phyloP scores from a whole-genome alignment of 768 basidiomycete genomes.

The Gloeopeniophorella convolvens region DNA sequence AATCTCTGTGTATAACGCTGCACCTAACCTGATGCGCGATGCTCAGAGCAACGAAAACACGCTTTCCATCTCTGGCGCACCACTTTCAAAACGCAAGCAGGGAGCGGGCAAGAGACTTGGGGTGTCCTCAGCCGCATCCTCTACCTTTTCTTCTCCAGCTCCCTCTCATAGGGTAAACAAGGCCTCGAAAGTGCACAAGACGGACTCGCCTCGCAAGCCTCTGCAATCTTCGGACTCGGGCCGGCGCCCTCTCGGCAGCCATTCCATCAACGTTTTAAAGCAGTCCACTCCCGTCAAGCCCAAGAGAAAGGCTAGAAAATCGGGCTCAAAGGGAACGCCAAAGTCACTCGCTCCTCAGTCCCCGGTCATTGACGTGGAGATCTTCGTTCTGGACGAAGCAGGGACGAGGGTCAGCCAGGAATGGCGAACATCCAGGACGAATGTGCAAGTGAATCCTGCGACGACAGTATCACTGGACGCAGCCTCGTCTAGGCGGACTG shows the following conservation, averaged over 20 bases:
- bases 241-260: slow-evolving; percentile 38
- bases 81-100: neutral
- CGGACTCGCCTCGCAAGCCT: neutral
- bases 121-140: neutral
- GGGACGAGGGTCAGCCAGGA: slow-evolving; percentile 58
- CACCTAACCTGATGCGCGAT: neutral
- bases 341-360: slow-evolving; percentile 31
- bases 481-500: slow-evolving; percentile 4
- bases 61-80: neutral
- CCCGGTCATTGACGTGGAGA: slow-evolving; percentile 57
- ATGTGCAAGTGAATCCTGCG: slow-evolving; percentile 32
- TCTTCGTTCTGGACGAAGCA: slow-evolving; percentile 54
- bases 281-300: slow-evolving; percentile 27
- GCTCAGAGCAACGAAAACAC: neutral
- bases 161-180: slow-evolving; percentile 18
- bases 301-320: slow-evolving; percentile 22
- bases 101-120: neutral
- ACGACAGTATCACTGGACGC: neutral
- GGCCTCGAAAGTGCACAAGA: slow-evolving; percentile 11
- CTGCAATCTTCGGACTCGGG: slow-evolving; percentile 11
- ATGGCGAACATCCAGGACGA: slow-evolving; percentile 46
- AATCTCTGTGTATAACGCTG: neutral
- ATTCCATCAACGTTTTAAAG: slow-evolving; percentile 32
- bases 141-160: slow-evolving; percentile 11
- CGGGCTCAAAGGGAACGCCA: slow-evolving; percentile 14